These are phyloP conservation scores for Datura wrightii DNA, from an alignment of 257 asterid species.

Conservation along the genomic window DNA sequence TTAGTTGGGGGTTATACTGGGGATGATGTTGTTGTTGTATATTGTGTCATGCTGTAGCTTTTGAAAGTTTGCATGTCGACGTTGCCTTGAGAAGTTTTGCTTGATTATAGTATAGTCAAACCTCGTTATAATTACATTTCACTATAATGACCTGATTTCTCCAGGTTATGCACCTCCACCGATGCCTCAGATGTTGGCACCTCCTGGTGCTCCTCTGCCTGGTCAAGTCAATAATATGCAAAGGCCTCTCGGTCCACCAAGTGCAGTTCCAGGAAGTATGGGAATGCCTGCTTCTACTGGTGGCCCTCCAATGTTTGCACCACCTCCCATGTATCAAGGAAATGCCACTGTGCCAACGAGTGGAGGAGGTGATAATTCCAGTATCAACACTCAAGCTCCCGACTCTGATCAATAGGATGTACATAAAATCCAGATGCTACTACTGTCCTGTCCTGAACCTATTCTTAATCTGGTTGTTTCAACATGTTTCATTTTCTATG, in stretches of 20 bases:
- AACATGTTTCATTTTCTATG: background rate
- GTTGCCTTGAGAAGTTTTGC: background rate
- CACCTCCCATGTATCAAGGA: conserved; percentile 56
- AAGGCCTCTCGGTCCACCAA: conserved; percentile 61
- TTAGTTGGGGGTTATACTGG: too few species aligned
- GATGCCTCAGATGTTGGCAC: conserved; percentile 71
- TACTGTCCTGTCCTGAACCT: background rate
- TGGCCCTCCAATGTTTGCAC: conserved; percentile 55
- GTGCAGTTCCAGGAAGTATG: conserved; percentile 66
- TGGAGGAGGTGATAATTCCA: conserved; percentile 58
- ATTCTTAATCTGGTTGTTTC: background rate
- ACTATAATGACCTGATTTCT: too few species aligned
- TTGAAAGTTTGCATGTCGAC: background rate
- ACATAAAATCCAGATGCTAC: conserved; percentile 3
- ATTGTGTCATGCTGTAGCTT: background rate
- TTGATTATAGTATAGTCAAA: too few species aligned
- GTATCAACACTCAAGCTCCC: conserved; percentile 45
- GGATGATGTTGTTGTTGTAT: too few species aligned
- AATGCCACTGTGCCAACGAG: conserved; percentile 50
- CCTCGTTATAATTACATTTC: too few species aligned
- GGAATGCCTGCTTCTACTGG: conserved; percentile 62
- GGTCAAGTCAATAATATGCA: conserved; percentile 77
- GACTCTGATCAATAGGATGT: conserved; percentile 54
- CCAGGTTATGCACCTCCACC: conserved; percentile 64
- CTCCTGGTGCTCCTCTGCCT: conserved; percentile 69